Conservation (phyloP, 1,139 yeast species). For the Yamadazyma dushanensis region DNA sequence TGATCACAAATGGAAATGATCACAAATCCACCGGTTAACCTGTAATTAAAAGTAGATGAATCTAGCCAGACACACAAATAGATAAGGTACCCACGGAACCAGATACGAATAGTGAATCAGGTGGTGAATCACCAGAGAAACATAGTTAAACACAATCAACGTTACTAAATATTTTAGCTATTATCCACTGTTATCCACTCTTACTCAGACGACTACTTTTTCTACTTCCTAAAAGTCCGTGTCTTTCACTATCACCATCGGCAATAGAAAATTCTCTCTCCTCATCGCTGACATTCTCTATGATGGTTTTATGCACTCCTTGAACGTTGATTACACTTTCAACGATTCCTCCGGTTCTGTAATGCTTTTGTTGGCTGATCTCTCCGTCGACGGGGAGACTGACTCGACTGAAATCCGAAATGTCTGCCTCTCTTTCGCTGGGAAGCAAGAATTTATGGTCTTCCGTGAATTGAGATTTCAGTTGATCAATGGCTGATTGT, state of each 20-base stretch:
- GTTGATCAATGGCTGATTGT: constrained; percentile 48
- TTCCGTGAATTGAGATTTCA: constrained; percentile 13
- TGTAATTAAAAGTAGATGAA: too few species aligned
- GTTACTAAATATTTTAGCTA: too few species aligned
- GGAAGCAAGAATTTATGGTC: constrained; percentile 23
- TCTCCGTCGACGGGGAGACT: constrained; percentile 23
- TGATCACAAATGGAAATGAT: too few species aligned
- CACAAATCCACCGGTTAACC: too few species aligned
- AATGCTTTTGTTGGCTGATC: constrained; percentile 37
- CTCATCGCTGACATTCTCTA: constrained; percentile 56
- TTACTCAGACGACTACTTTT: constrained; percentile 5
- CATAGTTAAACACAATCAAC: too few species aligned
- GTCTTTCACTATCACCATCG: constrained; percentile 8
- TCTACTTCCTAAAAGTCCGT: constrained; percentile 6
- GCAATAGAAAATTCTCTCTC: constrained; percentile 21
- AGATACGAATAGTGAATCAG: too few species aligned
- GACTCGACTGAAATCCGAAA: constrained; percentile 23
- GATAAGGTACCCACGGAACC: too few species aligned
- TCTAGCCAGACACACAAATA: too few species aligned
- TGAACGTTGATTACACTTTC: constrained; percentile 83
- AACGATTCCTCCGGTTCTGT: constrained; percentile 69
- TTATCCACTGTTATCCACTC: too few species aligned
- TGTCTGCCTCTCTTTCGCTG: constrained; percentile 30
- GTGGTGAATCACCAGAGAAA: too few species aligned
- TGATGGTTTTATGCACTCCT: constrained; percentile 86